phyloP scores from a whole-genome alignment of 768 basidiomycete genomes.

The Podaxis rugospora region DNA sequence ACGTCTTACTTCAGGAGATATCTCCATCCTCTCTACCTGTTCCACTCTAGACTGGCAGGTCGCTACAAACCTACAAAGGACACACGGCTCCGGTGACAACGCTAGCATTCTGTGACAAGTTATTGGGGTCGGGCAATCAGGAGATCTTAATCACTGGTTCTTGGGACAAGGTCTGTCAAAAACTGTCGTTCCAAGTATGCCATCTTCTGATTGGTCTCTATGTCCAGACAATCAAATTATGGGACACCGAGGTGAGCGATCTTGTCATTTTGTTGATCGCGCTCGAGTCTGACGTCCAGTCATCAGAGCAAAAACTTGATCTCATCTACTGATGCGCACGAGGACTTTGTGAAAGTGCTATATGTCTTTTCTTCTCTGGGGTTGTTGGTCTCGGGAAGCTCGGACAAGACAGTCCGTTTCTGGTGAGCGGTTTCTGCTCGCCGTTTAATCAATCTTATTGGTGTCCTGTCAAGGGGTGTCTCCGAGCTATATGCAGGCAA shows the following conservation, averaged over 20 bases:
- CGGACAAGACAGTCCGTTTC: constrained; percentile 83
- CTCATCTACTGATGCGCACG: constrained; percentile 72
- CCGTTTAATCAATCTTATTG: background rate
- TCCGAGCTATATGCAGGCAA: constrained; percentile 36
- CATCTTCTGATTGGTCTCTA: constrained; percentile 8
- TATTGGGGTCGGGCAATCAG: constrained; percentile 31
- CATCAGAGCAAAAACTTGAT: constrained; percentile 65
- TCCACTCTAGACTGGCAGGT: constrained; percentile 73
- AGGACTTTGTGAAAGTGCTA: constrained; percentile 88
- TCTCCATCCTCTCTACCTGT: background rate
- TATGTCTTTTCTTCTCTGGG: constrained; percentile 61
- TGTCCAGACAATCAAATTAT: constrained; percentile 76
- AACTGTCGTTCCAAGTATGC: background rate
- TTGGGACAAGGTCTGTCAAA: constrained; percentile 74
- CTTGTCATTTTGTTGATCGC: constrained; percentile 1
- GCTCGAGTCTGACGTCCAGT: background rate
- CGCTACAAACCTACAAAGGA: constrained; percentile 69
- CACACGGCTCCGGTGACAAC: constrained; percentile 89
- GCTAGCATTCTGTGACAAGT: constrained; percentile 59
- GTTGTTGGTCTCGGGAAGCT: constrained; percentile 80
- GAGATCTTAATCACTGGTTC: constrained; percentile 80
- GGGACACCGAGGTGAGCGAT: constrained; percentile 67
- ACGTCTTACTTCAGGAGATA: background rate
- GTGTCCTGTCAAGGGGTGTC: constrained; percentile 54
- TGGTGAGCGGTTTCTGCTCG: constrained; percentile 54